Evolutionary conservation across 306 rosid genomes (phyloP).

Genomic region (Neltuma alba): DNA sequence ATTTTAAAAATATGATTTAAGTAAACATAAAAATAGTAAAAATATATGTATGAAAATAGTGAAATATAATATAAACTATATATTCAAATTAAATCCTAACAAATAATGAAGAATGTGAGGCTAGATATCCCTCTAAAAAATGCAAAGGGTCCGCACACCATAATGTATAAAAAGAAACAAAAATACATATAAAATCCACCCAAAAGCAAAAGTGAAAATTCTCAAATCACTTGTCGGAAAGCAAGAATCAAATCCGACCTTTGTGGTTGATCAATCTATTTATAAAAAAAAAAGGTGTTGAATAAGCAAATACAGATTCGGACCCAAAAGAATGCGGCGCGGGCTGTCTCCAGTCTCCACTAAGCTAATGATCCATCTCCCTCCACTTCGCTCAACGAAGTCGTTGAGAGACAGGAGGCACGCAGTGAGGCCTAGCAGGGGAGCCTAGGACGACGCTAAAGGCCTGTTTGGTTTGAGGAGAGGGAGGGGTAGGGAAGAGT

Average conservation of each 20-base stretch:
- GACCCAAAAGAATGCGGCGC: background rate
- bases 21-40: background rate
- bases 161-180: background rate
- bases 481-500: too few species aligned
- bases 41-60: background rate
- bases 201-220: background rate
- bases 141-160: background rate
- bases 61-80: background rate
- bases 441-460: too few species aligned
- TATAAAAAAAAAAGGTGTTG: background rate
- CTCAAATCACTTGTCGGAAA: background rate
- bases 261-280: background rate
- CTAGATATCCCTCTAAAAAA: background rate
- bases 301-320: background rate
- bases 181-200: background rate
- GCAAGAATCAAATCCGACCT: background rate
- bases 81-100: background rate
- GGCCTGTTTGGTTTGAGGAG: too few species aligned
- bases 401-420: too few species aligned
- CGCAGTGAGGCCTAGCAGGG: too few species aligned
- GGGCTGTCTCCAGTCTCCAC: too few species aligned
- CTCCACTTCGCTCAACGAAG: too few species aligned
- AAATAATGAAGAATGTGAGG: background rate
- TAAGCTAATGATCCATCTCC: too few species aligned
- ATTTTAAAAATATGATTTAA: background rate